Conservation (phyloP, 2,329 filamentous ascomycete species). For the Elsinoe perseae region DNA sequence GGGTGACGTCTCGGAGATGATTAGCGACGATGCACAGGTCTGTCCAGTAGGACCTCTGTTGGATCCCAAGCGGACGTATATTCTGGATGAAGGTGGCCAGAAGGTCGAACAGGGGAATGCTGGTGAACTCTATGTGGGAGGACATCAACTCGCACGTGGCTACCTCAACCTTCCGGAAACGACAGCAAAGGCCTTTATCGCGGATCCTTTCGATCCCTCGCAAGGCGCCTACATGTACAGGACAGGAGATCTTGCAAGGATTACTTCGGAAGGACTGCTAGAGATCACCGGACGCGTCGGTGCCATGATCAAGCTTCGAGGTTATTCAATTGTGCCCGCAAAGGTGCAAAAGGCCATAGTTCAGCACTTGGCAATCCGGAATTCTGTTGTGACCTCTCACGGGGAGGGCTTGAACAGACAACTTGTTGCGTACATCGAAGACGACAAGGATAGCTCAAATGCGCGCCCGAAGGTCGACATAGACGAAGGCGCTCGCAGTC, state of each 20-base stretch:
- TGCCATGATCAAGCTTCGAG: conserved; percentile 73
- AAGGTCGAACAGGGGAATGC: conserved; percentile 54
- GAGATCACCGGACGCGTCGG: conserved; percentile 71
- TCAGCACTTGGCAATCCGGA: conserved; percentile 60
- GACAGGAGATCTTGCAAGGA: conserved; percentile 62
- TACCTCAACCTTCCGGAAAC: conserved; percentile 75
- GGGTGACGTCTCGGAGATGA: conserved; percentile 62
- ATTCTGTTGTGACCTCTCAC: conserved; percentile 64
- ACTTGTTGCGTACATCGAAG: conserved; percentile 68
- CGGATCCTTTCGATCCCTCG: conserved; percentile 54
- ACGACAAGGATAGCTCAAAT: conserved; percentile 53
- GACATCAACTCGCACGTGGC: conserved; percentile 63
- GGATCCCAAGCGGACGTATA: conserved; percentile 61
- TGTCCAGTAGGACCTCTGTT: conserved; percentile 68
- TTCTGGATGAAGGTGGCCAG: conserved; percentile 61
- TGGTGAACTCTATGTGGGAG: conserved; percentile 70
- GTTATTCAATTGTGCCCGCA: conserved; percentile 68
- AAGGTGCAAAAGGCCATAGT: conserved; percentile 68
- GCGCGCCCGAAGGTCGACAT: conserved; percentile 56
- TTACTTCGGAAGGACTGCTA: conserved; percentile 59
- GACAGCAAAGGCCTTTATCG: conserved; percentile 63
- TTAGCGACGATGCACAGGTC: conserved; percentile 53
- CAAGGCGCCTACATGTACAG: conserved; percentile 63
- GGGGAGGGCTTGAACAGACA: conserved; percentile 70
- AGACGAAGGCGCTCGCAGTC: conserved; percentile 63